Evolutionary conservation across 805 yeast species (phyloP).

Genomic region (Yarrowia deformans): DNA sequence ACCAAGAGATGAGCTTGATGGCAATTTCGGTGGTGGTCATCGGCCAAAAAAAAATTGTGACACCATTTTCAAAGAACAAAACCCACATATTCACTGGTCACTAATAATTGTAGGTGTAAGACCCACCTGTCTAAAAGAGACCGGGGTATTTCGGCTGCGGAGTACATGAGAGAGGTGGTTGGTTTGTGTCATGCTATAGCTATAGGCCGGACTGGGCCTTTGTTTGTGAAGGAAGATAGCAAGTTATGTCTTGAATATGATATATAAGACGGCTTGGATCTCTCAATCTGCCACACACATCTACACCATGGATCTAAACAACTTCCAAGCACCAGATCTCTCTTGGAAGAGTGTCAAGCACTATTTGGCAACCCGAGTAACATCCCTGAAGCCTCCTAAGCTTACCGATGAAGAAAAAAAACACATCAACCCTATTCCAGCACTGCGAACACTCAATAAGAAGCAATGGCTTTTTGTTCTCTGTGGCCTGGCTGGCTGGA

Average conservation of each 20-base stretch:
- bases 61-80: no score
- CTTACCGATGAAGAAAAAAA: conserved; percentile 6
- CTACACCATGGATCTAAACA: neutral
- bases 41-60: no score
- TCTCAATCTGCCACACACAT: no score
- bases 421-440: conserved; percentile 30
- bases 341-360: conserved; percentile 9
- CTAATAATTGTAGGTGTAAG: neutral
- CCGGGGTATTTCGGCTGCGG: conserved; percentile 11
- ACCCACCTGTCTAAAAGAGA: conserved; percentile 1
- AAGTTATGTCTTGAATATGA: neutral
- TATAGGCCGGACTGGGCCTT: neutral
- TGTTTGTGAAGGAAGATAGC: neutral
- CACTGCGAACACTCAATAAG: conserved; percentile 42
- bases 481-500: conserved; percentile 70
- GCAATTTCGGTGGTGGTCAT: no score
- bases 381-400: conserved; percentile 8
- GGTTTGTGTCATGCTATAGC: neutral
- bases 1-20: neutral
- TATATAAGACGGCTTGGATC: neutral
- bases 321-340: neutral
- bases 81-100: no score
- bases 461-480: conserved; percentile 68
- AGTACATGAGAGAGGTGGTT: conserved; percentile 11
- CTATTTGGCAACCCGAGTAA: conserved; percentile 21